phyloP scores from a whole-genome alignment of 1,284 basidiomycete species.

The Salmacisia buchloeana region DNA sequence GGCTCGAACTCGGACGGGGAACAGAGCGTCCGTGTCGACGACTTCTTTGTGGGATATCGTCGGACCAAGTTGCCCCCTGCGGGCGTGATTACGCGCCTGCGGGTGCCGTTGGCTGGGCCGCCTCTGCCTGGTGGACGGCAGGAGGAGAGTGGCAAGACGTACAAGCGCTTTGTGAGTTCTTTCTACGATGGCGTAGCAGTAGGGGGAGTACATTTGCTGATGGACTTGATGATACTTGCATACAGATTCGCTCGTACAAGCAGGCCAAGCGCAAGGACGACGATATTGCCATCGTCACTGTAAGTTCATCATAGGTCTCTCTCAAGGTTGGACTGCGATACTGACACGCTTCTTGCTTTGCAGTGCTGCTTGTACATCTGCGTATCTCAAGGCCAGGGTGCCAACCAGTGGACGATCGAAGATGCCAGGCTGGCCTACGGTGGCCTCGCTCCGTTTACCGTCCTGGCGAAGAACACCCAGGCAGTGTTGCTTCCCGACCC shows the following conservation, averaged over 20 bases:
- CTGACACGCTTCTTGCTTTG: neutral
- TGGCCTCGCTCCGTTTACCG: slow-evolving; percentile 49
- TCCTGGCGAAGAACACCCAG: slow-evolving; percentile 31
- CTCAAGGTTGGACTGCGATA: neutral
- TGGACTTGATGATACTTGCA: neutral
- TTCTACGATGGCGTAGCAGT: neutral
- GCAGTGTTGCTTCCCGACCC: slow-evolving; percentile 20
- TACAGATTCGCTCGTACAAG: slow-evolving; percentile 45
- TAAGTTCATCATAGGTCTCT: too few species aligned
- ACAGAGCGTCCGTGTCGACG: slow-evolving; percentile 23
- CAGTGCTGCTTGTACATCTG: slow-evolving; percentile 17
- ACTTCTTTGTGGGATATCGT: slow-evolving; percentile 50
- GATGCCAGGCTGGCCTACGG: slow-evolving; percentile 47
- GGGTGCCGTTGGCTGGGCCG: slow-evolving; percentile 25
- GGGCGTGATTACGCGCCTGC: slow-evolving; percentile 43
- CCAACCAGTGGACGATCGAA: slow-evolving; percentile 18
- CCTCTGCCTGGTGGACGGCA: slow-evolving; percentile 7
- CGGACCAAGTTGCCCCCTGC: slow-evolving; percentile 47
- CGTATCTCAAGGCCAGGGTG: neutral
- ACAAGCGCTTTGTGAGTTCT: slow-evolving; percentile 23
- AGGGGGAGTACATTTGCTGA: neutral
- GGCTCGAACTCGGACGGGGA: slow-evolving; percentile 15
- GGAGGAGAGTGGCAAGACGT: slow-evolving; percentile 17
- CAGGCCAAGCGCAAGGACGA: slow-evolving; percentile 51
- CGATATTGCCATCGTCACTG: slow-evolving; percentile 52